A percentile compares a stretch with the other conserved stretches of the same genome.
Evolutionary conservation across 2,329 filamentous ascomycete genomes (phyloP).

Genomic region (Trichoderma brevicompactum): DNA sequence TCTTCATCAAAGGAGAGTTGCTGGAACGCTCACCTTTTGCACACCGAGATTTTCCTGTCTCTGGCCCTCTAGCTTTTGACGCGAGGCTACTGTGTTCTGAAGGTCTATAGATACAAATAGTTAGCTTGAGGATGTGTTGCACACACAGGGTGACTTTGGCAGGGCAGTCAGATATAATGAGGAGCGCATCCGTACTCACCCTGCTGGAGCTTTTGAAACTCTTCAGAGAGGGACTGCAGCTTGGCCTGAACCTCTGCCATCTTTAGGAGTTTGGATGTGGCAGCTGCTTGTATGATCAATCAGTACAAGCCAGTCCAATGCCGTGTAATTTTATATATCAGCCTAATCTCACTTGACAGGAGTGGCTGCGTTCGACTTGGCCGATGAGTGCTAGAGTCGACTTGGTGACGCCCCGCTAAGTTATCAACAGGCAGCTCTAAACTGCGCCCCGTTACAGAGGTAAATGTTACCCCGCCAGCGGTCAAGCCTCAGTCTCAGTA

Average conservation of each 20-base stretch:
- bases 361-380: not conserved
- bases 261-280: conserved; percentile 13
- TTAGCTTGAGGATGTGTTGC: not conserved
- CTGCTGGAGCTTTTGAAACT: conserved; percentile 84
- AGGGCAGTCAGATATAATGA: not conserved
- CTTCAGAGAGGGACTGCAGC: conserved; percentile 81
- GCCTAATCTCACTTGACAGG: conserved; percentile 13
- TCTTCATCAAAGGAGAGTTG: not conserved
- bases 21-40: conserved; percentile 63
- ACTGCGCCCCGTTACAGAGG: conserved; percentile 28
- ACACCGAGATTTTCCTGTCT: conserved; percentile 91
- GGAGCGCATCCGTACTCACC: conserved; percentile 56
- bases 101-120: conserved; percentile 63
- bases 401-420: conserved; percentile 28
- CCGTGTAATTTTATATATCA: conserved; percentile 3
- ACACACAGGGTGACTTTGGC: not conserved
- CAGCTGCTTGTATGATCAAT: not conserved
- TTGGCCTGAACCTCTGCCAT: conserved; percentile 78
- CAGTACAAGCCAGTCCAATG: not conserved
- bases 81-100: conserved; percentile 72
- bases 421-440: conserved; percentile 18
- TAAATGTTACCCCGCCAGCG: conserved; percentile 31
- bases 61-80: conserved; percentile 92
- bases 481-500: conserved; percentile 12
- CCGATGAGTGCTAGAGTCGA: conserved; percentile 14